Evolutionary conservation across 768 basidiomycete genomes (phyloP).

Genomic region (Amanita pseudoporphyria): DNA sequence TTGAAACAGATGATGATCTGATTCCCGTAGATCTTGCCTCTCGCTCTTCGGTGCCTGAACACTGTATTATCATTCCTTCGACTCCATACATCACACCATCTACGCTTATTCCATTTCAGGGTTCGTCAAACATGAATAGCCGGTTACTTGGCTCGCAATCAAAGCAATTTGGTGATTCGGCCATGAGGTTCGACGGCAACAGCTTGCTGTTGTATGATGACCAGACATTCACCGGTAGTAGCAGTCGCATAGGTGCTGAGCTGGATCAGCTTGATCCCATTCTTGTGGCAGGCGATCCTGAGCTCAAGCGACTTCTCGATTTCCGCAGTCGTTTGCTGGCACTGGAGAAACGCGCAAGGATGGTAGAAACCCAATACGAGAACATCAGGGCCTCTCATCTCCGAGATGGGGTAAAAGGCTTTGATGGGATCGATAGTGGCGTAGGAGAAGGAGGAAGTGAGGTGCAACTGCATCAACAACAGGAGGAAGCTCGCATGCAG

Average conservation of each 20-base stretch:
- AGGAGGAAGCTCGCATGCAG: constrained; percentile 7
- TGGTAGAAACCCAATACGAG: constrained; percentile 7
- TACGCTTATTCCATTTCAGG: not conserved
- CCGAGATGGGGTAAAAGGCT: not conserved
- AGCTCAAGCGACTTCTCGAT: constrained; percentile 3
- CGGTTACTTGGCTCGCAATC: not conserved
- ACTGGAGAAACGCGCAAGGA: constrained; percentile 3
- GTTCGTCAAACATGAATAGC: not conserved
- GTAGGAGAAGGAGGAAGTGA: not conserved
- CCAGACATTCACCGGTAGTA: not conserved
- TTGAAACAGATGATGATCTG: constrained; percentile 31
- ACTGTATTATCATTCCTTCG: constrained; percentile 4
- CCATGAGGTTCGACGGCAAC: not conserved
- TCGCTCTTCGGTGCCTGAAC: constrained; percentile 4
- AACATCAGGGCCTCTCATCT: not conserved
- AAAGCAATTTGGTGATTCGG: not conserved
- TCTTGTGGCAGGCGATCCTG: constrained; percentile 1
- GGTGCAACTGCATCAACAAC: not conserved
- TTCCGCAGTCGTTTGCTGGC: constrained; percentile 2
- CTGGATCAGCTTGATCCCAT: constrained; percentile 4
- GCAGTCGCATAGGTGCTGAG: not conserved
- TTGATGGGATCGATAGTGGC: not conserved
- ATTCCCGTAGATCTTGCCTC: constrained; percentile 20
- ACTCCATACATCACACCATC: constrained; percentile 7
- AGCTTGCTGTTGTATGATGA: constrained; percentile 2